Evolutionary conservation across 2,329 filamentous ascomycete species (phyloP), one percentile per base, ranked within the genome.

Genomic region (Zopfia rhizophila): DNA sequence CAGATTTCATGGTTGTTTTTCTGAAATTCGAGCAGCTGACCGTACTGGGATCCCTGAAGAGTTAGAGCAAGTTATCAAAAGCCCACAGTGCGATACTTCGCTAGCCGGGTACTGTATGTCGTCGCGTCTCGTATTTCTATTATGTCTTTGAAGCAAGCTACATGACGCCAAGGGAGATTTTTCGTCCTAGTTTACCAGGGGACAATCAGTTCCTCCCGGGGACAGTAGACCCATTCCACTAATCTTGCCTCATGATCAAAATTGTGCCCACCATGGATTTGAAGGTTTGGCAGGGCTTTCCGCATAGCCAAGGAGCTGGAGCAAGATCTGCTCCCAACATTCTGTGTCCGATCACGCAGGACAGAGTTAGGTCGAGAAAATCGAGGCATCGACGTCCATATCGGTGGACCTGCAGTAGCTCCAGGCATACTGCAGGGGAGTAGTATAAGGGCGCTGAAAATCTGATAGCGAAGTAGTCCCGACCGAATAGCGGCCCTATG

Each of bases 351-450:
- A 51, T 49, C 31, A n/a, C 33, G 30, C 22, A 35, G 22, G 19
- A 16, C 21, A 13, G 27, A 14, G n/a, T 38, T 25, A 29, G 40
- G 31, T 11, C 24, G 12, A 17, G 23, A 32, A 22, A 35, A n/a
- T n/a, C 24, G 24, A 8, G 8, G 24, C 8, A 41, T 52, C 35
- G 38, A 27, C 37, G 39, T 50, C 45, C 49, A 39, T 50, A 53
- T 56, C 42, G 39, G 53, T 42, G 46, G 32, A 45, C 49, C 38
- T 50, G 53, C 52, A 55, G 52, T 51, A 52, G 51, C 37, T 33
- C 43, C 37, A 42, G 43, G 44, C 44, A 22, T 24, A 7, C 38
- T 46, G 27, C 48, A 49, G 40, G 46, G 45, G 31, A 48, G 24
- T 18, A n/a, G n/a, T n/a, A 27, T n/a, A 8, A 27, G 24, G n/a